Percentiles rank a stretch among this genome's conserved stretches.
Evolutionary conservation across 768 basidiomycete species (phyloP).

Genomic region (Phanerodontia chrysosporium): DNA sequence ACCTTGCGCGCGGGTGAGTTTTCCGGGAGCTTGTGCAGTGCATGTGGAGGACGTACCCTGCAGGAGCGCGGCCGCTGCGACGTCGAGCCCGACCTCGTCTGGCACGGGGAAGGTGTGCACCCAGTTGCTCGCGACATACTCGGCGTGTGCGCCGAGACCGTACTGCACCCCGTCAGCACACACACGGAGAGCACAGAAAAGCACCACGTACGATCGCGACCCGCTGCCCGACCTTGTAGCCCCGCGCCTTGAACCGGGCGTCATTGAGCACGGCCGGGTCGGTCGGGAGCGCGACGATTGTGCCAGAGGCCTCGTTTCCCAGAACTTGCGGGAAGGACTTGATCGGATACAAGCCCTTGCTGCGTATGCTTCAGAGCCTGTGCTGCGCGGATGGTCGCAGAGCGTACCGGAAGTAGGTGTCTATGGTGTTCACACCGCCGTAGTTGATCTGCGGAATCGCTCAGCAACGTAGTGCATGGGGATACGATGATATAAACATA

Average conservation of each 20-base stretch:
- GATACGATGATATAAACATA: constrained; percentile 10
- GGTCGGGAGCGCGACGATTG: constrained; percentile 68
- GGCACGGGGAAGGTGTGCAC: constrained; percentile 63
- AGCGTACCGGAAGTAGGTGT: constrained; percentile 73
- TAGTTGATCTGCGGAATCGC: constrained; percentile 52
- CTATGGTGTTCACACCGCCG: constrained; percentile 83
- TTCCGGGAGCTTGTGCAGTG: too few species aligned
- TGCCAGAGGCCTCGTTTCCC: constrained; percentile 79
- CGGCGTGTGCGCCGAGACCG: constrained; percentile 52
- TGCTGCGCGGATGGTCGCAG: not conserved
- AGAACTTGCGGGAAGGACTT: constrained; percentile 58
- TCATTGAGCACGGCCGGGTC: constrained; percentile 57
- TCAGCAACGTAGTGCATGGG: not conserved
- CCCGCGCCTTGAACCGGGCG: constrained; percentile 57
- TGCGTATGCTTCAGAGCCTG: constrained; percentile 18
- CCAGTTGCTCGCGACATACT: constrained; percentile 69
- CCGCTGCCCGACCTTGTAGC: constrained; percentile 62
- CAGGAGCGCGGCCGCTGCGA: constrained; percentile 63
- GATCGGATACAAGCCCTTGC: constrained; percentile 61
- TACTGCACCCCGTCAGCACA: constrained; percentile 30
- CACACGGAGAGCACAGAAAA: not conserved
- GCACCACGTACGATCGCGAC: constrained; percentile 59
- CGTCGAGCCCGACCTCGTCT: constrained; percentile 47
- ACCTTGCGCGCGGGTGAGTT: constrained; percentile 20
- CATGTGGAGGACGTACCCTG: constrained; percentile 39